A percentile compares a stretch with the other conserved stretches of the same genome.
Evolutionary conservation across 257 asterid species (phyloP).

Genomic region (Capsicum rhomboideum): DNA sequence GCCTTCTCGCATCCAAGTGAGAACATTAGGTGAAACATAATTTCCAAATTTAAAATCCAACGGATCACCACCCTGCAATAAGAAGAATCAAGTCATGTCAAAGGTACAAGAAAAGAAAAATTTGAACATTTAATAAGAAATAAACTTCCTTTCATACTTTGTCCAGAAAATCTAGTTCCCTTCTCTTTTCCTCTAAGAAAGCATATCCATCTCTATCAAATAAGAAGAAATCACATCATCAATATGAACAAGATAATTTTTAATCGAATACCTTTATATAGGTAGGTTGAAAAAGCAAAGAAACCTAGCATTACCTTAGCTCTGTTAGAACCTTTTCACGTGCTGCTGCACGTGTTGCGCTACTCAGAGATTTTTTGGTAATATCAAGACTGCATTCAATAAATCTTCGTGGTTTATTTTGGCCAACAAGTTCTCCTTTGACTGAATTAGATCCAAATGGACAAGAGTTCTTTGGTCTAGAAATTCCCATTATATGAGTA

Average conservation of each 20-base stretch:
- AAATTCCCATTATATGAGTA: not conserved
- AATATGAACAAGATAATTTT: not conserved
- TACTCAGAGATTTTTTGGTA: not conserved
- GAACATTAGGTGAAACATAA: too few relatives aligned
- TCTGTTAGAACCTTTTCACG: too few relatives aligned
- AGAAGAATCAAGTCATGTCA: not conserved
- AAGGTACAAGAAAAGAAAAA: not conserved
- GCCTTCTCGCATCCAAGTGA: too few relatives aligned
- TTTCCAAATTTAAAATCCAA: not conserved
- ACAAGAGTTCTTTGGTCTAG: not conserved
- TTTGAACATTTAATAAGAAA: not conserved
- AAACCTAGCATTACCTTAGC: not conserved
- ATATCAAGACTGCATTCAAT: not conserved
- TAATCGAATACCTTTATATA: not conserved
- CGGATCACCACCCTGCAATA: not conserved
- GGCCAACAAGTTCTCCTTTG: not conserved
- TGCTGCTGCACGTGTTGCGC: too few relatives aligned
- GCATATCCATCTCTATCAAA: not conserved
- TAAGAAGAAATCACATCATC: not conserved
- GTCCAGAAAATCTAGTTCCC: not conserved
- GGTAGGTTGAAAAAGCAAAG: not conserved
- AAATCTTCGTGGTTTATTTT: not conserved
- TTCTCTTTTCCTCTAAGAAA: not conserved
- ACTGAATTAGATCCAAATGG: not conserved
- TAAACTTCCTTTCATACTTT: not conserved